Evolutionary conservation across 192 early-diverging fungal species (phyloP), one percentile per base, ranked within the genome.

Genomic region (Backusella tarrabulga): DNA sequence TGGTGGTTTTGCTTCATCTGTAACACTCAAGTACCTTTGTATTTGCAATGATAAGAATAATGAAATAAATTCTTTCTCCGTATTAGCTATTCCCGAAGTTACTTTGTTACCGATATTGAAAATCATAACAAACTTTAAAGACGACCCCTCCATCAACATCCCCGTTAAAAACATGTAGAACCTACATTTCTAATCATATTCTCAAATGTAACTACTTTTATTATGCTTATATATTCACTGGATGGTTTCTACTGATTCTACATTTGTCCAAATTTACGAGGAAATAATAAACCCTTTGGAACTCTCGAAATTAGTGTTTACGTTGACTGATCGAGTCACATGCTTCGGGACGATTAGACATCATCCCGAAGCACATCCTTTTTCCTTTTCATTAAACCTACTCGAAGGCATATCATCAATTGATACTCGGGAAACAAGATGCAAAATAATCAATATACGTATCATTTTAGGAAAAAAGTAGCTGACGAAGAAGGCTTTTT

Each of bases 31-130:
- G 52, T 54, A 54, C n/a, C n/a, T 54, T 23, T 63, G 9, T 63
- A 63, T 63, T 63, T 63, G 56, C 29, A 29, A 63, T 63, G 23
- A 63, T 63, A 63, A 63, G 56, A 63, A 63, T 63, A 63, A 63
- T 14, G 56, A 63, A 63, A 63, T 63, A 63, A 63, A 63, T 63
- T 63, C 21, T 63, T 29, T 63, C 56, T 63, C 56, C 56, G 56
- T 63, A 63, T 4, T 3, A 29, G 5, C 23, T 29, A 11, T 63
- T 63, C 56, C 56, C 56, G 56, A 29, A 12, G 9, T 63, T 63
- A 14, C 56, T 63, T 29, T 50, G 19, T 19, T 63, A 63, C 56
- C 56, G 56, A 63, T 26, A 63, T 14, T 63, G 56, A 63, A 63
- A 63, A 63, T 63, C 56, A 63, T 63, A 63, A 63, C 56, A 63